Conservation (phyloP, 1,284 basidiomycete genomes). For the Coniophora puteana region DNA sequence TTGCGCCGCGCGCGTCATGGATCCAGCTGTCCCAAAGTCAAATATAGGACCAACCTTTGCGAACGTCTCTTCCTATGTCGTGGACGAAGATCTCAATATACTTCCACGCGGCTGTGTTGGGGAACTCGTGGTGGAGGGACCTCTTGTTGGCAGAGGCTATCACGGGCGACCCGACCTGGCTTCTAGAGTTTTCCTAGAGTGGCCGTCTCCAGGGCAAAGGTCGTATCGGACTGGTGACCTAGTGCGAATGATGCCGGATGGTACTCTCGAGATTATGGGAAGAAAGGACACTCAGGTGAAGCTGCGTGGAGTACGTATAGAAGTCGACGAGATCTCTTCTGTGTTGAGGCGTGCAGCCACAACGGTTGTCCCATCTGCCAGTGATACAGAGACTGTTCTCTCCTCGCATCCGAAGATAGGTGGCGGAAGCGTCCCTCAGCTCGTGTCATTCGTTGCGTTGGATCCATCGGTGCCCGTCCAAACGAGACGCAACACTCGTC, state of each 20-base stretch:
- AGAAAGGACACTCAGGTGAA: constrained; percentile 56
- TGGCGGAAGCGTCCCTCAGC: constrained; percentile 31
- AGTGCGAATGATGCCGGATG: constrained; percentile 51
- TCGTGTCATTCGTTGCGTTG: constrained; percentile 46
- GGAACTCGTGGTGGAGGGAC: constrained; percentile 49
- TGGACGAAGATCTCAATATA: constrained; percentile 35
- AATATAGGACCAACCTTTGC: constrained; percentile 41
- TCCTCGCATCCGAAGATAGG: constrained; percentile 45
- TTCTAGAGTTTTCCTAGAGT: constrained; percentile 44
- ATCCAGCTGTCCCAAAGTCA: constrained; percentile 35
- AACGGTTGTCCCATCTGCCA: constrained; percentile 21
- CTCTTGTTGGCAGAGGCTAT: constrained; percentile 50
- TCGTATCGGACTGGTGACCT: constrained; percentile 52
- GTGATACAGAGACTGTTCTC: constrained; percentile 42
- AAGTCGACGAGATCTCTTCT: constrained; percentile 49
- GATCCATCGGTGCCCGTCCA: constrained; percentile 30
- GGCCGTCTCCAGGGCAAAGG: constrained; percentile 37
- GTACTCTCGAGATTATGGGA: constrained; percentile 50
- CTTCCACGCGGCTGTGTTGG: constrained; percentile 44
- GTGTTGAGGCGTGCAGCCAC: constrained; percentile 37
- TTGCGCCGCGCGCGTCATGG: constrained; percentile 45
- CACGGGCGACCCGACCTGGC: constrained; percentile 43
- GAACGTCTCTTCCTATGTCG: constrained; percentile 36
- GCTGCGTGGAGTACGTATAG: constrained; percentile 50
- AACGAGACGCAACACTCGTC: constrained; percentile 33